Conservation (phyloP, 148 eudicot species). For the Linanthus parryae region DNA sequence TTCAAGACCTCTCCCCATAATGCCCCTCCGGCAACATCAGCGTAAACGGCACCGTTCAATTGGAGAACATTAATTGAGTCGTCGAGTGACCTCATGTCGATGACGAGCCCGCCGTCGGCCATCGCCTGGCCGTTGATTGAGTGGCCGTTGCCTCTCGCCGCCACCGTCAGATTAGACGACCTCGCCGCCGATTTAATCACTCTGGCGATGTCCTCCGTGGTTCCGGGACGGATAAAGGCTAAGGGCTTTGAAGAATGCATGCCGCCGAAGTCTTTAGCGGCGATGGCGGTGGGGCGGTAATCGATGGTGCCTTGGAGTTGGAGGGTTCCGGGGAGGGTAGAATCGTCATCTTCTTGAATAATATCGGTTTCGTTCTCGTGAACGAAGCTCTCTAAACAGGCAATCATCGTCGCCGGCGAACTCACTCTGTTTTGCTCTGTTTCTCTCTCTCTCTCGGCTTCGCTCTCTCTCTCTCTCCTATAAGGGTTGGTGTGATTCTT, state of each 20-base stretch:
- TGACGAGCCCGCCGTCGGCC: slow-evolving; percentile 55
- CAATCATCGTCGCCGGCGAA: slow-evolving; percentile 25
- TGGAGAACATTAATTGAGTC: neutral
- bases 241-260: slow-evolving; percentile 28
- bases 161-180: slow-evolving; percentile 46
- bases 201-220: slow-evolving; percentile 33
- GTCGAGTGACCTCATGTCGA: slow-evolving; percentile 57
- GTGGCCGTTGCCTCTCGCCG: slow-evolving; percentile 87
- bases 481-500: neutral
- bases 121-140: slow-evolving; percentile 88
- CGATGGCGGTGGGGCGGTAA: slow-evolving; percentile 20
- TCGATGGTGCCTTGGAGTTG: slow-evolving; percentile 36
- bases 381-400: slow-evolving; percentile 38
- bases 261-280: slow-evolving; percentile 76
- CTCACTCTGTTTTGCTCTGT: neutral
- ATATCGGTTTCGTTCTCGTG: slow-evolving; percentile 32
- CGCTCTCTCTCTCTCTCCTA: neutral
- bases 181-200: slow-evolving; percentile 31
- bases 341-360: slow-evolving; percentile 13
- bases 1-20: slow-evolving; percentile 73
- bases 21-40: slow-evolving; percentile 82
- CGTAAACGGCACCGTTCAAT: slow-evolving; percentile 15
- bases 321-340: slow-evolving; percentile 7
- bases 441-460: neutral
- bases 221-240: slow-evolving; percentile 49